Conservation (phyloP, 805 yeast genomes). For the Metschnikowia reukaufii region DNA sequence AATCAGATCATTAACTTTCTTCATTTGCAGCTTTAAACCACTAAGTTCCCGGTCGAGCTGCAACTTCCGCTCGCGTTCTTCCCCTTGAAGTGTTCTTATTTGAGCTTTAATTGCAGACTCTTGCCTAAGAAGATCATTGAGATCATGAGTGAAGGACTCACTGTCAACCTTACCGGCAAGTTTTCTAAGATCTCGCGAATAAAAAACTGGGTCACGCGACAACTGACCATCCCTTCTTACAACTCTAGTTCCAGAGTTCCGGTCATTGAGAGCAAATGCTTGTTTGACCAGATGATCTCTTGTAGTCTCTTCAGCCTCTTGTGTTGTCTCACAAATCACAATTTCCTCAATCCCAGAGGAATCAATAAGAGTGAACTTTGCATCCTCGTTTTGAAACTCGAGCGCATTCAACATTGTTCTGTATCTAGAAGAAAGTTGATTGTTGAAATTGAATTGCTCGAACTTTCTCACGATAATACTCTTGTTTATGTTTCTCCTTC, state of each 20-base stretch:
- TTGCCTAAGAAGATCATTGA: constrained; percentile 17
- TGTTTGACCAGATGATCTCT: constrained; percentile 38
- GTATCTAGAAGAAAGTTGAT: constrained; percentile 9
- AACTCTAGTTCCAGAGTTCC: constrained; percentile 46
- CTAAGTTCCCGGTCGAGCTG: constrained; percentile 12
- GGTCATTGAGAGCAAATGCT: constrained; percentile 36
- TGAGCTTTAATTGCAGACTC: constrained; percentile 16
- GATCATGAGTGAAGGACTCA: constrained; percentile 20
- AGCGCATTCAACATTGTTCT: constrained; percentile 60
- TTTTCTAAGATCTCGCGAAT: constrained; percentile 31
- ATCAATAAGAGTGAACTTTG: constrained; percentile 66
- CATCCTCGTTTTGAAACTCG: constrained; percentile 51
- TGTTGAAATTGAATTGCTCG: constrained; percentile 57
- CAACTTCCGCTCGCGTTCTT: constrained; percentile 14
- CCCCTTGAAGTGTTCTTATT: constrained; percentile 18
- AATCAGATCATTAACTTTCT: constrained; percentile 23
- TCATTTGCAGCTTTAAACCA: constrained; percentile 15
- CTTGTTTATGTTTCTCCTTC: constrained; percentile 30
- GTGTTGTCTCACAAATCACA: constrained; percentile 51
- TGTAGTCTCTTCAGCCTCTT: constrained; percentile 48
- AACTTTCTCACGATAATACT: constrained; percentile 51
- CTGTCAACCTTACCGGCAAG: constrained; percentile 25
- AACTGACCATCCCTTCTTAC: constrained; percentile 44
- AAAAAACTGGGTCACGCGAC: constrained; percentile 54
- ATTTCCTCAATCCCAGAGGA: constrained; percentile 56